These are phyloP conservation scores for Mucor plumbeus DNA, from an alignment of 371 early-diverging fungal species.

Conservation along the genomic window DNA sequence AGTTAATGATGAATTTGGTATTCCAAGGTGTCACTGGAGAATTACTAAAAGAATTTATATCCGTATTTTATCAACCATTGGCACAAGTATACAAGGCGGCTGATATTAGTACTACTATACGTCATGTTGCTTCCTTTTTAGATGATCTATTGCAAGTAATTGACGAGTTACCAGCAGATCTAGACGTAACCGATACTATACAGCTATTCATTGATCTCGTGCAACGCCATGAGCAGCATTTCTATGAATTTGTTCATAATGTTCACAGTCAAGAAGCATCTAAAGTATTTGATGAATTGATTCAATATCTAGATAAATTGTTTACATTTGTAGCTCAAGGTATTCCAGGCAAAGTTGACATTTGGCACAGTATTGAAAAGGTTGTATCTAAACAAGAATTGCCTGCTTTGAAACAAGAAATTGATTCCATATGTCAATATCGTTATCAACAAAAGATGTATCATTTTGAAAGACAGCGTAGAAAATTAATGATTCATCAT, in stretches of 20 bases:
- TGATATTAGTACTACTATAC: constrained; percentile 65
- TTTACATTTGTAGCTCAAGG: constrained; percentile 42
- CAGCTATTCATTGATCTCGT: constrained; percentile 54
- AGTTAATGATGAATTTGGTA: constrained; percentile 57
- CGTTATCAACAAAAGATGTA: constrained; percentile 44
- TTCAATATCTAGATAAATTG: constrained; percentile 45
- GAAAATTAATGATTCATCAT: constrained; percentile 25
- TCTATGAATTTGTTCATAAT: constrained; percentile 67
- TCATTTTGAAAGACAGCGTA: constrained; percentile 23
- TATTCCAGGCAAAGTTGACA: constrained; percentile 35
- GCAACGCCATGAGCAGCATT: constrained; percentile 58
- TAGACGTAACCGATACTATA: constrained; percentile 31
- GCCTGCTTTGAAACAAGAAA: constrained; percentile 29
- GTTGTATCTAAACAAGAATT: constrained; percentile 18
- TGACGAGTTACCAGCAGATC: constrained; percentile 29
- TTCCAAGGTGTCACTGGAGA: constrained; percentile 71
- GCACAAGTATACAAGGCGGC: constrained; percentile 72
- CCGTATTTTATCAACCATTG: constrained; percentile 70
- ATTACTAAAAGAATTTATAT: constrained; percentile 62
- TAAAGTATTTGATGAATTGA: constrained; percentile 47
- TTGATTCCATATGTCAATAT: constrained; percentile 45
- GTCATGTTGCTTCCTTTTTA: constrained; percentile 59
- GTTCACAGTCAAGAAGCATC: constrained; percentile 62
- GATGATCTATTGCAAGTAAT: constrained; percentile 63
- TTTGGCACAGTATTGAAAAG: constrained; percentile 20